These are phyloP conservation scores for Bacidia rubella DNA, from an alignment of 495 filamentous ascomycete genomes.

Conservation along the genomic window DNA sequence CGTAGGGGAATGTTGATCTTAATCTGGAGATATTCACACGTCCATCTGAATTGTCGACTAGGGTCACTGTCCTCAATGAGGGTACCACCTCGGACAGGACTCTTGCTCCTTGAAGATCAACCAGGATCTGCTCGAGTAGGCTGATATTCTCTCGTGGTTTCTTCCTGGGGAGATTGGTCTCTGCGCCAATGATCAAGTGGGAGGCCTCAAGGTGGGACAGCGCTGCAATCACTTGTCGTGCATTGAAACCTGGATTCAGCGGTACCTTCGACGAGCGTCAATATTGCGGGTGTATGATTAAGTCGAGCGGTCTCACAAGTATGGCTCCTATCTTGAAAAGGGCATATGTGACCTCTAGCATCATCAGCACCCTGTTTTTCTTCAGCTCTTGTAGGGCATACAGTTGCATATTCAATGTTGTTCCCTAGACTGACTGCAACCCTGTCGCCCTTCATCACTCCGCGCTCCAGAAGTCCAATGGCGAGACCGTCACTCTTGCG, in stretches of 20 bases:
- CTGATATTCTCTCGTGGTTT: slow-evolving; percentile 61
- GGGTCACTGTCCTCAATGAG: slow-evolving; percentile 52
- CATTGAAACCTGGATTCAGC: slow-evolving; percentile 84
- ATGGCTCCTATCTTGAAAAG: slow-evolving; percentile 87
- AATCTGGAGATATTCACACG: slow-evolving; percentile 37
- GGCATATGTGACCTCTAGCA: slow-evolving; percentile 56
- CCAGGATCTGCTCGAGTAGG: slow-evolving; percentile 51
- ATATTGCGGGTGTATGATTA: background rate
- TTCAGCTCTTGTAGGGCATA: slow-evolving; percentile 21
- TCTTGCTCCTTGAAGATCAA: slow-evolving; percentile 38
- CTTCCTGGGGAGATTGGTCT: slow-evolving; percentile 77
- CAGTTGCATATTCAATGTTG: slow-evolving; percentile 63
- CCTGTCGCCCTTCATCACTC: slow-evolving; percentile 72
- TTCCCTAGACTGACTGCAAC: slow-evolving; percentile 83
- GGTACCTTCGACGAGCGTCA: slow-evolving; percentile 43
- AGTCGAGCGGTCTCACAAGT: slow-evolving; percentile 37
- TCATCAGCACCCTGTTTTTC: slow-evolving; percentile 11
- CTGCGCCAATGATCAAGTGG: slow-evolving; percentile 69
- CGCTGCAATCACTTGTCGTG: slow-evolving; percentile 61
- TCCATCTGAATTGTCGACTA: slow-evolving; percentile 67
- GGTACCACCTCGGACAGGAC: slow-evolving; percentile 54
- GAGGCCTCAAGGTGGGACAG: slow-evolving; percentile 60
- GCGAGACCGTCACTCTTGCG: slow-evolving; percentile 64
- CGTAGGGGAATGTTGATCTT: slow-evolving; percentile 41
- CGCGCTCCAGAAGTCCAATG: slow-evolving; percentile 53